A percentile compares a stretch with the other conserved stretches of the same genome.
phyloP scores from a whole-genome alignment of 345 rosid genomes.

The Limnanthes douglasii region DNA sequence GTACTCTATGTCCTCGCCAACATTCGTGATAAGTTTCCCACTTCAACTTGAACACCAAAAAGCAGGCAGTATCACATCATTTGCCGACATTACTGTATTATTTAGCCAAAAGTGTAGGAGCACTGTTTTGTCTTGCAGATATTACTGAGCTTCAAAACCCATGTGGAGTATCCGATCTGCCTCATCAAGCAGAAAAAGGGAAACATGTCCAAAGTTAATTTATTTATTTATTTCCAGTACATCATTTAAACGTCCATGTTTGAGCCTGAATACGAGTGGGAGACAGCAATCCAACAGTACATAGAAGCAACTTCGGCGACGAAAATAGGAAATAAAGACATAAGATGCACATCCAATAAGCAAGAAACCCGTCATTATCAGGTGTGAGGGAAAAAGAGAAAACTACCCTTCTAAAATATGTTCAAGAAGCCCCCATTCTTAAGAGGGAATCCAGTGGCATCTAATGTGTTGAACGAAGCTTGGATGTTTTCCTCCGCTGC shows the following conservation, averaged over 20 bases:
- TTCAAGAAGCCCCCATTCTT: constrained; percentile 84
- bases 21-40: no score
- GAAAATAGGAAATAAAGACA: constrained; percentile 59
- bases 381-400: constrained; percentile 65
- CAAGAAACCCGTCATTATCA: constrained; percentile 58
- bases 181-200: constrained; percentile 91
- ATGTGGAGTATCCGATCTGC: constrained; percentile 99
- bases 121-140: no score
- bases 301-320: constrained; percentile 76
- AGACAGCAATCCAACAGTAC: constrained; percentile 68
- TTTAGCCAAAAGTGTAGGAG: no score
- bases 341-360: constrained; percentile 54
- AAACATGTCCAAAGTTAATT: constrained; percentile 70
- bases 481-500: constrained; percentile 85
- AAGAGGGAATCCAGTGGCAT: constrained; percentile 75
- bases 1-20: no score
- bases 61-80: no score
- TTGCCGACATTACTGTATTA: no score
- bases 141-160: constrained; percentile 99
- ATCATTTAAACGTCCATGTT: constrained; percentile 93
- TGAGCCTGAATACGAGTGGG: constrained; percentile 99
- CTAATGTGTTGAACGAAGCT: constrained; percentile 87
- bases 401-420: constrained; percentile 63
- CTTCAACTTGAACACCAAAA: no score
- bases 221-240: constrained; percentile 77